Base-by-base conservation (phyloP, 257 asterid species). In the Fraxinus quadrangulata region DNA sequence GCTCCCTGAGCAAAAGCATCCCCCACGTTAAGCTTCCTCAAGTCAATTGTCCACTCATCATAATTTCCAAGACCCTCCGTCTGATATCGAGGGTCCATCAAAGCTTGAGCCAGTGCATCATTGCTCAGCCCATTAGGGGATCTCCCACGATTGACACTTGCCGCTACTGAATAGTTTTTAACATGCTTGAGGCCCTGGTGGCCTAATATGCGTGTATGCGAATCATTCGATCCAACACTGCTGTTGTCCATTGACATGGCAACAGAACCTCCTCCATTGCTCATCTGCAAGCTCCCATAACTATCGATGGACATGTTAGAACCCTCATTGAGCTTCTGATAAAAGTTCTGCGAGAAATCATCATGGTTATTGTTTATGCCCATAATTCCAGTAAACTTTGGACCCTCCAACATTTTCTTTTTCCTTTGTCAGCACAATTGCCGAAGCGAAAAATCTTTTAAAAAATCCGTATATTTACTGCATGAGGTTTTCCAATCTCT, bases 121-220 rank as follows among this genome's bases (percentile, higher is more conserved):
- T 88, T 83, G 76, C 93, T 86, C 81, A 85, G 84, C 40, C 90
- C 93, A 21, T 88, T 88, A 33, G 91, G 83, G 28, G 73, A 84
- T 76, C 75, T 89, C 3, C 90, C 95, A 71, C 85, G 88, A 75
- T 89, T 87, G 54, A 86, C 93, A 79, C 97, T 91, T n/a, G 86
- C 89, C 30, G 91, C 90, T 34, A 78, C 90, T 12, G 90, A 84
- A 70, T 89, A 89, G 80, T 88, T 83, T 39, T 87, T 63, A 28
- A 89, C 97, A 42, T 84, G 91, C 87, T 82, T 91, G n/a, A 91
- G 86, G 33, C 95, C 95, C 75, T 91, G 95, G 79, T 89, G 97
- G 74, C 76, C 89, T 78, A 91, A 77, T n/a, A 89, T 89, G 5
- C 87, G 95, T 54, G 95, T 91, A 79, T 87, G 86, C 0, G 96